Base-by-base conservation (phyloP, 2,329 filamentous ascomycete species). In the Ploettnerulaceae sp. region DNA sequence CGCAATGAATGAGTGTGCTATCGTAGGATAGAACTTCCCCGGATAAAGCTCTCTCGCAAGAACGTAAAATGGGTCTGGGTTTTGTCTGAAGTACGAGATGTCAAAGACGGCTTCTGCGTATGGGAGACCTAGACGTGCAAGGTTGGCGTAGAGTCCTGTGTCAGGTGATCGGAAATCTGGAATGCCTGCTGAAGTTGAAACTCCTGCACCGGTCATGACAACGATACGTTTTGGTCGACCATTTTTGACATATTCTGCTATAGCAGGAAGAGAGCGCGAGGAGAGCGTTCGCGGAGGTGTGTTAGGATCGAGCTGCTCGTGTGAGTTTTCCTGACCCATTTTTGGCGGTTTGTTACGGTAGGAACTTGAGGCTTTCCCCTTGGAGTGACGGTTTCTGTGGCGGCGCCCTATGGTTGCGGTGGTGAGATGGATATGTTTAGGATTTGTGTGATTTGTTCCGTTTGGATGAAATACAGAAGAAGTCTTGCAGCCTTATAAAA, bases 51-150 rank as follows among this genome's bases (percentile, higher is more conserved):
- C 93, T 59, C 85, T 86, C 11, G 91, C 91, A 26, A 98, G 77
- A 1, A 87, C 80, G 67, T 97, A 98, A 71, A 98, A 98, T 0
- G 93, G 90, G 24, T 82, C 74, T 0, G 93, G 93, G 55, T 95
- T 85, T 33, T 82, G 63, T 52, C 84, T 77, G 70, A 98, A 98
- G 72, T 87, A 98, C 48, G 74, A 73, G 54, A 98, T 91, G 62
- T 95, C 89, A 67, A 98, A 97, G 34, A 97, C 89, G 25, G 89
- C 90, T 69, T 97, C 89, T 17, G 91, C 84, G 60, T 91, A 84
- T 0, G 90, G 90, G 0, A 98, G 76, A 50, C 95, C 81, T 24
- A 97, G 77, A 42, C 86, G 79, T 17, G 86, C 85, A 14, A 98
- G 81, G 62, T 97, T 97, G 59, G 88, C 84, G 66, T 98, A 98